These are phyloP conservation scores for Diaporthe humulicola DNA, from an alignment of 2,329 filamentous ascomycete genomes.

Conservation along the genomic window DNA sequence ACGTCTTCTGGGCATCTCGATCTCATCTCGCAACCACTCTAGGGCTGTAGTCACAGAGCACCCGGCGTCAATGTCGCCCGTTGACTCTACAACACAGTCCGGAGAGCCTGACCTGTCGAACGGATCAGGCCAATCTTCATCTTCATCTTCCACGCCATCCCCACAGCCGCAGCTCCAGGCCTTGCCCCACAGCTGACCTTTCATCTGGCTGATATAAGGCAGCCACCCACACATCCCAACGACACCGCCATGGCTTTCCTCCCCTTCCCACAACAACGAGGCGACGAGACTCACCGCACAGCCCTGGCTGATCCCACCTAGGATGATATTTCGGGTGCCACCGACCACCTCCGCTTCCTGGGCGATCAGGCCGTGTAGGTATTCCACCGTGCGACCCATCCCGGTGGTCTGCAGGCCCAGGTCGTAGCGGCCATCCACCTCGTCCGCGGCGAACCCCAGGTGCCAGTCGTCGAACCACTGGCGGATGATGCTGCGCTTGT, in stretches of 20 bases:
- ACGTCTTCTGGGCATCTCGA: conserved; percentile 39
- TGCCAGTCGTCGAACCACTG: conserved; percentile 63
- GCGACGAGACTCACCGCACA: conserved; percentile 61
- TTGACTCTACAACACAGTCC: conserved; percentile 30
- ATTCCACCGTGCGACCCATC: conserved; percentile 56
- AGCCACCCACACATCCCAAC: conserved; percentile 62
- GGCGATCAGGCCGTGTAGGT: conserved; percentile 54
- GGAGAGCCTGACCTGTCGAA: conserved; percentile 29
- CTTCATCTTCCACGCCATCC: conserved; percentile 10
- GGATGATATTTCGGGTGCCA: conserved; percentile 55
- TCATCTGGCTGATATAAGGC: conserved; percentile 54
- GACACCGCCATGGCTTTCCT: conserved; percentile 50
- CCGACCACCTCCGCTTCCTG: conserved; percentile 53
- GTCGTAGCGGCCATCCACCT: conserved; percentile 33
- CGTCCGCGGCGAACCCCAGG: conserved; percentile 43
- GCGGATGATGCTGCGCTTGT: conserved; percentile 53
- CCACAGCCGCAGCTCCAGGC: background rate
- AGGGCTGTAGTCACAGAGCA: conserved; percentile 31
- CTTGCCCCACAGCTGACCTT: background rate
- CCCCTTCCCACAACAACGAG: conserved; percentile 58
- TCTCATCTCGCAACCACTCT: conserved; percentile 41
- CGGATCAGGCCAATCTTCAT: conserved; percentile 37
- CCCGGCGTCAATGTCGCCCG: background rate
- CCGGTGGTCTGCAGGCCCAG: conserved; percentile 54
- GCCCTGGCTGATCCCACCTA: conserved; percentile 68